A percentile compares a stretch with the other conserved stretches of the same genome.
Evolutionary conservation across 176 grass and related monocot genomes (phyloP).

Genomic region (Eragrostis nindensis): DNA sequence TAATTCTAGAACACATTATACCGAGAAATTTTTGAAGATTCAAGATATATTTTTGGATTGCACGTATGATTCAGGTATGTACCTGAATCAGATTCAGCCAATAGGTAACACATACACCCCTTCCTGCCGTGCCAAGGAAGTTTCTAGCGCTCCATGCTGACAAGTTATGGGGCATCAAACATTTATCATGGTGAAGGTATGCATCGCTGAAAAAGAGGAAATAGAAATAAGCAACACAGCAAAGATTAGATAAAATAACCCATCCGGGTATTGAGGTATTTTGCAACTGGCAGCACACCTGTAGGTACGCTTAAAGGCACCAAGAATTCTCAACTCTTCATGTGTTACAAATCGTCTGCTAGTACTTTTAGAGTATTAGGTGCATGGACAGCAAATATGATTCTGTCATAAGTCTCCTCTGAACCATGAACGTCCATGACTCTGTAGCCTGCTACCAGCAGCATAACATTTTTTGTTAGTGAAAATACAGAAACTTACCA

Average conservation of each 20-base stretch:
- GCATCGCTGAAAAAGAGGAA: slow-evolving; percentile 54
- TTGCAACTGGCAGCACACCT: slow-evolving; percentile 27
- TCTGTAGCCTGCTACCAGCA: slow-evolving; percentile 46
- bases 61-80: not conserved
- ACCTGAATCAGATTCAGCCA: slow-evolving; percentile 95
- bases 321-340: slow-evolving; percentile 68
- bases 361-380: slow-evolving; percentile 76
- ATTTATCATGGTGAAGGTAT: slow-evolving; percentile 80
- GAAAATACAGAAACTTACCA: not conserved
- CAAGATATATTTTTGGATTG: too few relatives aligned
- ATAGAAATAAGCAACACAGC: not conserved
- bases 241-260: not conserved
- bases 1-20: too few relatives aligned
- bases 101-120: slow-evolving; percentile 72
- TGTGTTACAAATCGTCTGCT: slow-evolving; percentile 68
- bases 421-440: slow-evolving; percentile 46
- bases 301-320: slow-evolving; percentile 80
- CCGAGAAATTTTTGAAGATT: too few relatives aligned
- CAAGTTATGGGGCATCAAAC: slow-evolving; percentile 69
- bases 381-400: slow-evolving; percentile 69
- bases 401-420: slow-evolving; percentile 64
- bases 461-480: not conserved
- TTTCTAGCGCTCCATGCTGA: slow-evolving; percentile 96
- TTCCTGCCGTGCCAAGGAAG: slow-evolving; percentile 62
- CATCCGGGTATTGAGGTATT: not conserved